phyloP scores from a whole-genome alignment of 2,329 filamentous ascomycete genomes.

The Ophiognomonia clavigignenti-juglandacearum region DNA sequence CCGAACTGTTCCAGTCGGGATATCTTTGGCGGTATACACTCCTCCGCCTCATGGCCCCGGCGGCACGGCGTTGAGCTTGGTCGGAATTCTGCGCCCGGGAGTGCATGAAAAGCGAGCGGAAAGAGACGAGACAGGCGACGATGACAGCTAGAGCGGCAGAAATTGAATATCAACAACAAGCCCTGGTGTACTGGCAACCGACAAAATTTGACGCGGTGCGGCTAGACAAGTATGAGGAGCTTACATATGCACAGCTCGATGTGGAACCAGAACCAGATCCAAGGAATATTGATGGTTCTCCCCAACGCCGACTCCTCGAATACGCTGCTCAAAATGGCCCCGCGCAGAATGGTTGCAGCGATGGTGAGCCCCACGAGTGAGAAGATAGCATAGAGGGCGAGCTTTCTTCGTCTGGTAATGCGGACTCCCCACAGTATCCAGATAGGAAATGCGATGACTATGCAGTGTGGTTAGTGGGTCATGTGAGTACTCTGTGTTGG shows the following conservation, averaged over 20 bases:
- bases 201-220: too few species aligned
- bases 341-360: constrained; percentile 12
- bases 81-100: constrained; percentile 4
- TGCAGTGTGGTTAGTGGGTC: background rate
- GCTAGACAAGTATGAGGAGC: background rate
- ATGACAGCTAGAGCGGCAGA: constrained; percentile 3
- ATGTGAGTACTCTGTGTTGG: too few species aligned
- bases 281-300: constrained; percentile 14
- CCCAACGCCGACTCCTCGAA: constrained; percentile 9
- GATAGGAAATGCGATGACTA: constrained; percentile 13
- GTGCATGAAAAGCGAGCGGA: constrained; percentile 15
- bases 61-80: constrained; percentile 7
- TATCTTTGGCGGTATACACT: constrained; percentile 6
- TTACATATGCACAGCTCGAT: constrained; percentile 14
- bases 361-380: constrained; percentile 15
- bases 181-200: background rate
- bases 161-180: background rate
- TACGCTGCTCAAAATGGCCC: constrained; percentile 10
- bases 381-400: constrained; percentile 13
- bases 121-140: constrained; percentile 15
- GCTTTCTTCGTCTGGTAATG: constrained; percentile 10
- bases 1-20: background rate
- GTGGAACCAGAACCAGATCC: constrained; percentile 17
- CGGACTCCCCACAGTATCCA: constrained; percentile 16
- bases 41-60: background rate